A percentile compares a stretch with the other conserved stretches of the same genome.
phyloP scores from a whole-genome alignment of 768 basidiomycete species.

The Boletus reticulatus region DNA sequence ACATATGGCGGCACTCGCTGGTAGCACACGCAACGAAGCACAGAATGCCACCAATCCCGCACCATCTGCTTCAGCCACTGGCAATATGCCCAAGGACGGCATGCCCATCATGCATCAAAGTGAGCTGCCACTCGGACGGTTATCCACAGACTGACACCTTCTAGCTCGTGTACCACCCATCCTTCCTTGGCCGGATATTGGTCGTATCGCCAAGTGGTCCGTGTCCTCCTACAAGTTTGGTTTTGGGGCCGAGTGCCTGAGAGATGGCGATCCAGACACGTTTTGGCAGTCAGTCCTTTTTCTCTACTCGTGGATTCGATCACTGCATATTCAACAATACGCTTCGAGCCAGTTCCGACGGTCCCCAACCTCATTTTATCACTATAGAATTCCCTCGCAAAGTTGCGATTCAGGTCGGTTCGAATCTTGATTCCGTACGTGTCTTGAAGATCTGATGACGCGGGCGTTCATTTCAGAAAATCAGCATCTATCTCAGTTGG shows the following conservation, averaged over 20 bases:
- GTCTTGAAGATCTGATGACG: neutral
- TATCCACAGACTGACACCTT: neutral
- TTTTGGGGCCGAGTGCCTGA: slow-evolving; percentile 89
- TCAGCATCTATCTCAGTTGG: slow-evolving; percentile 80
- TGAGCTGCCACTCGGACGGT: slow-evolving; percentile 7
- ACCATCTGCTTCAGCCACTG: slow-evolving; percentile 7
- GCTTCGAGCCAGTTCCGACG: slow-evolving; percentile 64
- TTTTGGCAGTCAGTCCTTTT: slow-evolving; percentile 89
- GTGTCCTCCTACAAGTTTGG: slow-evolving; percentile 97
- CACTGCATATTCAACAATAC: neutral
- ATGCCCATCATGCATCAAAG: slow-evolving; percentile 39
- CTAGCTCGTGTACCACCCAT: slow-evolving; percentile 44
- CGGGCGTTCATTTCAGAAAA: slow-evolving; percentile 53
- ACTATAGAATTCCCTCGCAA: slow-evolving; percentile 91
- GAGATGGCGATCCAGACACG: slow-evolving; percentile 85
- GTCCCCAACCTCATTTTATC: slow-evolving; percentile 95
- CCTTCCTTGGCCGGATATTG: slow-evolving; percentile 81
- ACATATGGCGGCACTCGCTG: slow-evolving; percentile 16
- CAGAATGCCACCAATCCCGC: slow-evolving; percentile 13
- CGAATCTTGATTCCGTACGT: neutral
- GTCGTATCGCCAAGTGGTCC: slow-evolving; percentile 88
- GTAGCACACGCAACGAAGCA: slow-evolving; percentile 9
- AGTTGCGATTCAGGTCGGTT: slow-evolving; percentile 78
- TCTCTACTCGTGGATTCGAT: neutral
- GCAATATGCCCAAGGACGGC: slow-evolving; percentile 33